Evolutionary conservation across 495 filamentous ascomycete species (phyloP), one percentile per base, ranked within the genome.

Genomic region (Penicillium macrosclerotiorum): DNA sequence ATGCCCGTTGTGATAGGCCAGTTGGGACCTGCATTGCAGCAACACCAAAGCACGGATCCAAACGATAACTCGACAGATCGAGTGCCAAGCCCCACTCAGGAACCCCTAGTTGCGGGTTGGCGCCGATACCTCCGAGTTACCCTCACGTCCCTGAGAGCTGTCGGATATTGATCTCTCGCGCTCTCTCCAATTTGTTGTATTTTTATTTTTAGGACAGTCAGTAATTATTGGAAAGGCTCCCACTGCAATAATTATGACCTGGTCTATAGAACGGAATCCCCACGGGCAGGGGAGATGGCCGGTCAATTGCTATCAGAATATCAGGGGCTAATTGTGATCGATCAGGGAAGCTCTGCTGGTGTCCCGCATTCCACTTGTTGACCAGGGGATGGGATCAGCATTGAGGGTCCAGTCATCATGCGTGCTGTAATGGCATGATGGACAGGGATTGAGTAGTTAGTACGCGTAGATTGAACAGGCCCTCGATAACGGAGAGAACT

Each of bases 91-190:
- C 37, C 42, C 44, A 48, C 51, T 41, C 29, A 11, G 40, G 25
- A 49, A 42, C 42, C 50, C 49, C 43, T 55, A 51, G 47, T 42
- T 48, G 43, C 37, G 40, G 31, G 35, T n/a, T 49, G 42, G 47
- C 42, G 42, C 42, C 39, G 47, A 50, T 50, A 43, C 36, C 42
- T 51, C 47, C 42, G 52, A 50, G 19, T 42, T 20, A 20, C 26
- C 29, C 33, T 16, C 17, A 8, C 5, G 40, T 32, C 33, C 38
- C 38, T 41, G 25, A 24, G 31, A 45, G 32, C 42, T 45, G 42
- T 45, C 42, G 18, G 29, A 24, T 38, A 12, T 13, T 13, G 20
- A n/a, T n/a, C n/a, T n/a, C n/a, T n/a, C n/a, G n/a, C n/a, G n/a
- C n/a, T n/a, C n/a, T n/a, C n/a, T n/a, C n/a, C n/a, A n/a, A n/a